Evolutionary conservation across 805 yeast species (phyloP), one percentile per base, ranked within the genome.

Genomic region (Sugiyamaella chiloensis): DNA sequence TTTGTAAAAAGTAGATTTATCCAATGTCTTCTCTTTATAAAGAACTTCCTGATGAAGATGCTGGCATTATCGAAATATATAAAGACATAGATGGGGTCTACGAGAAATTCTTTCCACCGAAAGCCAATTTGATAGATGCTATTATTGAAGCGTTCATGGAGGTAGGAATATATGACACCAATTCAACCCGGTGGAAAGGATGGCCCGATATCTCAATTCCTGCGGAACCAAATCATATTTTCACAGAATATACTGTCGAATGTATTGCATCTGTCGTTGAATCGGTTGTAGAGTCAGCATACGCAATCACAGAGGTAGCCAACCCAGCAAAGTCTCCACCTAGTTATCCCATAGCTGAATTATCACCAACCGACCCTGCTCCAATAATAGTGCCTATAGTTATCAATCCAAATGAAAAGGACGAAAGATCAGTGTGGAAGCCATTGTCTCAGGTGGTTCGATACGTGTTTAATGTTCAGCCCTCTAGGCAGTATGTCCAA

Each of bases 41-140:
- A 24, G 46, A 30, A n/a, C 24, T 32, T 7, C 40, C 39, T 8
- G 46, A 43, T 30, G 46, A 26, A 9, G 46, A 43, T 21, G 29
- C 19, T 5, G 40, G 39, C 8, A 36, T 27, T 2, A 8, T 43
- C 9, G 46, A 23, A 30, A 14, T 43, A 9, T 43, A 20, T 30
- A 43, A 12, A 20, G 40, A 43, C 14, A 34, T 43, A 9, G 27
- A 43, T 4, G 46, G 40, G 3, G 21, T 43, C 21, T 26, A 31
- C 11, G 16, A 31, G 12, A 32, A 32, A 14, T 43, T 43, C 27
- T 34, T 32, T 23, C 46, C 46, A 12, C 29, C 34, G 9, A 29
- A 30, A 2, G 21, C 14, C n/a, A 24, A 14, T 2, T 5, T n/a
- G 7, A n/a, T 40, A n/a, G 14, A 19, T 5, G 42, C 24, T 9